Conservation (phyloP, 257 asterid genomes). For the Capsicum pubescens region DNA sequence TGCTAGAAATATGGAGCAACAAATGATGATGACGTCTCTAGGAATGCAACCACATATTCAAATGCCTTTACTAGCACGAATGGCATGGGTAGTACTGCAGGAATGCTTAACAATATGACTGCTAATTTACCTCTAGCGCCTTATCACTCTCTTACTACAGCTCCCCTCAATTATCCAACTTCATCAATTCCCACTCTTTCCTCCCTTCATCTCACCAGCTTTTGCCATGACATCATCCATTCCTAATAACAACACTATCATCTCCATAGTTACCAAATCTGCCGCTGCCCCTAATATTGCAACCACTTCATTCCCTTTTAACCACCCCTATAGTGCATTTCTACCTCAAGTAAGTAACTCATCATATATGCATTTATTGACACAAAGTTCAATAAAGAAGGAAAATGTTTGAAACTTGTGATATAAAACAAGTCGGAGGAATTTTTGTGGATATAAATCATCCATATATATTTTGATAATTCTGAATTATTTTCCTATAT, state of each 20-base stretch:
- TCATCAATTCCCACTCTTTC: slow-evolving; percentile 38
- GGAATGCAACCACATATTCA: slow-evolving; percentile 64
- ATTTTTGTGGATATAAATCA: no score
- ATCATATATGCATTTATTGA: background rate
- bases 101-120: slow-evolving; percentile 6
- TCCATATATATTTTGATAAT: no score
- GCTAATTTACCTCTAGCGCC: slow-evolving; percentile 10
- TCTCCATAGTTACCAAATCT: background rate
- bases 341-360: slow-evolving; percentile 58
- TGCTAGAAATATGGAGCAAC: slow-evolving; percentile 45
- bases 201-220: slow-evolving; percentile 44
- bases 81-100: slow-evolving; percentile 36
- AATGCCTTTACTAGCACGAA: slow-evolving; percentile 65
- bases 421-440: background rate
- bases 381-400: no score
- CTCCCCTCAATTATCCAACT: slow-evolving; percentile 26
- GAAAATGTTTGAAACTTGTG: background rate
- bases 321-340: slow-evolving; percentile 48
- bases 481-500: no score
- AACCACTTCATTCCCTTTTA: slow-evolving; percentile 35
- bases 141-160: background rate
- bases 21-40: slow-evolving; percentile 47
- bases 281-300: background rate
- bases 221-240: slow-evolving; percentile 38
- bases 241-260: slow-evolving; percentile 20